Evolutionary conservation across 2,329 filamentous ascomycete species (phyloP), one percentile per base, ranked within the genome.

Genomic region (Ilyonectria mors-panacis): DNA sequence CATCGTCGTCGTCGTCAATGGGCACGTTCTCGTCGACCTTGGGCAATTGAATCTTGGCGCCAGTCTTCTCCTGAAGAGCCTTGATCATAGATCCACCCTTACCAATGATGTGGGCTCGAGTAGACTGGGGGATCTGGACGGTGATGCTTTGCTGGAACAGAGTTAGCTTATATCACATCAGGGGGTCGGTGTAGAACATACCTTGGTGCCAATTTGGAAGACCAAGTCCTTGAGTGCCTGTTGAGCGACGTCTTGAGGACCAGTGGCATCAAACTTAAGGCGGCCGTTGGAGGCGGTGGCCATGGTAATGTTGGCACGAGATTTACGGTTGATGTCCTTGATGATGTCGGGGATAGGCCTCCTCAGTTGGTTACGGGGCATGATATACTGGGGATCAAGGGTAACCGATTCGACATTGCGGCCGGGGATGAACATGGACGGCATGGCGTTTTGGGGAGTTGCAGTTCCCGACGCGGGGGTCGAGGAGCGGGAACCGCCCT

Each of bases 261-360:
- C 95, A 71, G 90, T 92, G 54, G 94, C 94, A 80, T 95, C 93
- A 78, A 99, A 97, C 74, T 92, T 91, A 73, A 94, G 86, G 42
- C 88, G 88, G 23, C 93, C 93, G 70, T 89, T 91, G 69, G 91
- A 88, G n/a, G 91, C 90, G 66, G 89, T 88, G 65, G 89, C 89
- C 86, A 95, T 92, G 73, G 92, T 91, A 73, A 99, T 89, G 73
- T 90, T 93, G 65, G 95, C 94, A 79, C 95, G 94, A 67, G 94
- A 97, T 78, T 92, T 93, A 82, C 92, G 93, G 83, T 97, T 98
- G 82, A 98, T 93, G 72, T 98, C 94, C 79, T 94, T 93, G 77
- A 98, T 85, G 71, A 96, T 91, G 73, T 98, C 95, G 35, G 90
- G 85, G 58, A 98, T 86, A 8, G 95, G 94, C 74, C 94, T 94